Evolutionary conservation across 139 green algal genomes (phyloP).

Genomic region (Chlorella sp.): DNA sequence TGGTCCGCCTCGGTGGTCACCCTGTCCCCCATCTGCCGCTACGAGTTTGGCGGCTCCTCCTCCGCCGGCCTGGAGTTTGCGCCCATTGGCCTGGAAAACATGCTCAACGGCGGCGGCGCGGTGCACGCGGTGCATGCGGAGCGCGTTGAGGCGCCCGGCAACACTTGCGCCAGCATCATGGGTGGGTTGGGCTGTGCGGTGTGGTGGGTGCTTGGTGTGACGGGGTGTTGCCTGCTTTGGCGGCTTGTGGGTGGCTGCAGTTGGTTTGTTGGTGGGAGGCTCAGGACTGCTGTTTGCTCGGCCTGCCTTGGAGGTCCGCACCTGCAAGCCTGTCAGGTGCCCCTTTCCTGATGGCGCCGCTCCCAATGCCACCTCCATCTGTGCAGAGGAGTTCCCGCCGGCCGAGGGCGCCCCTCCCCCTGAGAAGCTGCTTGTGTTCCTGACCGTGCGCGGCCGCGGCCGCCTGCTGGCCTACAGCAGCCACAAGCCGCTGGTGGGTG

Average conservation of each 20-base stretch:
- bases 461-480: slow-evolving; percentile 62
- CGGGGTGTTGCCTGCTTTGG: background rate
- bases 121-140: slow-evolving; percentile 39
- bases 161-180: background rate
- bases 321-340: background rate
- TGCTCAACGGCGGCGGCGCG: slow-evolving; percentile 82
- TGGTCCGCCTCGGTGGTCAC: slow-evolving; percentile 19
- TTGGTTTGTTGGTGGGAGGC: too few relatives aligned
- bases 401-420: background rate
- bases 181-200: background rate
- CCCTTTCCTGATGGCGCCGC: too few relatives aligned
- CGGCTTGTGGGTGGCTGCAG: too few relatives aligned
- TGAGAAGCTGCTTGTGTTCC: slow-evolving; percentile 26
- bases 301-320: background rate
- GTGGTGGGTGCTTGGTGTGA: slow-evolving; percentile 44
- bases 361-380: slow-evolving; percentile 77
- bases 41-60: slow-evolving; percentile 16
- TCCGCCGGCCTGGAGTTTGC: slow-evolving; percentile 52
- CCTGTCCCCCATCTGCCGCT: slow-evolving; percentile 11
- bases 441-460: slow-evolving; percentile 57
- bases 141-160: background rate
- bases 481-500: slow-evolving; percentile 24
- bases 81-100: slow-evolving; percentile 69
- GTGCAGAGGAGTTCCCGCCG: slow-evolving; percentile 49
- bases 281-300: too few relatives aligned